phyloP scores from a whole-genome alignment of 371 early-diverging fungal species.

The Racocetra persica region DNA sequence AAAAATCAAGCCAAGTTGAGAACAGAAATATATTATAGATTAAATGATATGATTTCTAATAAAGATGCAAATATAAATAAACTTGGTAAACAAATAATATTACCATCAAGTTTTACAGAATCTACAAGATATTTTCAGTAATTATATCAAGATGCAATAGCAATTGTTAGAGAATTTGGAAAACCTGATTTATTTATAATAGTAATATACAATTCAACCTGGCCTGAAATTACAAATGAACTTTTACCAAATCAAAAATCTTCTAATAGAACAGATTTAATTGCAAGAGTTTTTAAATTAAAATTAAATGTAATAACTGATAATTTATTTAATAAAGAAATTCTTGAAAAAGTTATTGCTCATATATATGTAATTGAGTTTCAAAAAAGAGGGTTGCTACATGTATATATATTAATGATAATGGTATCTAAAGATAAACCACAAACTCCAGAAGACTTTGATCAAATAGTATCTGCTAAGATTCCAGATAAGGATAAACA shows the following conservation, averaged over 20 bases:
- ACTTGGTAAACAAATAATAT: neutral
- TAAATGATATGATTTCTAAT: neutral
- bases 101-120: neutral
- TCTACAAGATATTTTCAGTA: neutral
- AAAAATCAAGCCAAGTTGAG: too few relatives aligned
- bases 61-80: neutral
- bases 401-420: neutral
- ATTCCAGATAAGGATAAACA: conserved; percentile 43
- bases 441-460: conserved; percentile 42
- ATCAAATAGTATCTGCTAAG: conserved; percentile 44
- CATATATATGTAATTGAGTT: conserved; percentile 47
- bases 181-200: neutral
- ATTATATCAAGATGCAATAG: neutral
- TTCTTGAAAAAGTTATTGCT: conserved; percentile 26
- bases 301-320: neutral
- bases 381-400: conserved; percentile 49
- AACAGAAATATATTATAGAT: too few relatives aligned
- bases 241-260: neutral
- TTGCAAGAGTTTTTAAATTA: neutral
- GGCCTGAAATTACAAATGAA: neutral
- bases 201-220: neutral
- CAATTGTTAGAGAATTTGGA: neutral
- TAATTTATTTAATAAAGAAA: neutral
- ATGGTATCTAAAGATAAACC: neutral
- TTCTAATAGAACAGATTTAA: neutral